Base-by-base conservation (phyloP, 371 early-diverging fungal species). In the Mucor lusitanicus region DNA sequence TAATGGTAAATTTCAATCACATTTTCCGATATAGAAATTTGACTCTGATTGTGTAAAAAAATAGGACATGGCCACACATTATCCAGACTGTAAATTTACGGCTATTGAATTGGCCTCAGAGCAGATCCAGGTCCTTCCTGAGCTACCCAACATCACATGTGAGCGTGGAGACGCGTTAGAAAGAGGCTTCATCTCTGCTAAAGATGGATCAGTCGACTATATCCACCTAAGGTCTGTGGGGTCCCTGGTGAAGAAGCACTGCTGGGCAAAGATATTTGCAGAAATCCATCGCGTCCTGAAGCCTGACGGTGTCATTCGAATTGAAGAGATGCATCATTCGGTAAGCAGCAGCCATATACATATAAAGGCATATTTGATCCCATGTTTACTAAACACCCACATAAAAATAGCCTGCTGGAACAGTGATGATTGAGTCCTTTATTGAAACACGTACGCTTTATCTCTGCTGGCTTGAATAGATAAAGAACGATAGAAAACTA, bases 51-150 rank as follows among this genome's bases (percentile, higher is more conserved):
- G 4, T 42, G 44, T 42, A 19, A 5, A 42, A n/a, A 19, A 19
- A 42, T 40, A 80, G 80, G 80, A 80, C 54, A 75, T 80, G 77
- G 80, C 78, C 0, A 73, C 70, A 12, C 80, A 77, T 50, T 80
- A 58, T 42, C 72, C 76, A 21, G 67, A 71, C 11, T 80, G 80
- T 44, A 39, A 60, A 6, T 80, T 74, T 68, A 60, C 69, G 32
- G 75, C 72, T 11, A 40, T 77, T 4, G 74, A 74, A 50, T 37
- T 69, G 3, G 37, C 25, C 33, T 32, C 68, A 8, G 63, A 64
- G 11, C 58, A 50, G 25, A 61, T 70, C 30, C 74, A 64, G 27
- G 63, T 68, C 28, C 54, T 69, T 32, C 55, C 69, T n/a, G 40
- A 61, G 5, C 50, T 80, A n/a, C 74, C 73, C 1, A 80, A 80